These are phyloP conservation scores for Heliamphora ciliata DNA, from an alignment of 179 eudicot genomes.

Conservation along the genomic window DNA sequence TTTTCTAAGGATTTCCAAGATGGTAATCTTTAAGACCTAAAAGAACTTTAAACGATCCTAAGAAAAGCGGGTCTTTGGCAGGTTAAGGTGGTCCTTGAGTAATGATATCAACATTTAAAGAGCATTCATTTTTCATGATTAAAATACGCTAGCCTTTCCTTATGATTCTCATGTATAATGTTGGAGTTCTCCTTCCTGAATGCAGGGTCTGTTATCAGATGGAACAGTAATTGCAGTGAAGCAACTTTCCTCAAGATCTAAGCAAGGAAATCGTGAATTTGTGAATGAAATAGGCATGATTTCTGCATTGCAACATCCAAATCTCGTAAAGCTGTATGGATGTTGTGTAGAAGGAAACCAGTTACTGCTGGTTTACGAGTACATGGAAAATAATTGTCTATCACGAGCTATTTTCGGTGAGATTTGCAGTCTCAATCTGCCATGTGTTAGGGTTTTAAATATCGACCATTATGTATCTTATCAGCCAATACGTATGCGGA, in stretches of 20 bases:
- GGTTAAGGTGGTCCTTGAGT: background rate
- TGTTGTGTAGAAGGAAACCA: constrained; percentile 56
- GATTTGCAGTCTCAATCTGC: constrained; percentile 4
- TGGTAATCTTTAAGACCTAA: background rate
- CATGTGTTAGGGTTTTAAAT: background rate
- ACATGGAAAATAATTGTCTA: constrained; percentile 58
- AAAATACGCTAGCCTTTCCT: background rate
- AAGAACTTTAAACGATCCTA: background rate
- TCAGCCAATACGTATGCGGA: too few species aligned
- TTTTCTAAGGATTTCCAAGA: background rate
- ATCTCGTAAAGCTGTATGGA: constrained; percentile 61
- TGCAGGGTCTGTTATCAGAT: constrained; percentile 46
- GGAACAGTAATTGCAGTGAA: constrained; percentile 54
- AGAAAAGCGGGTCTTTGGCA: background rate
- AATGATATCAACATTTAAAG: background rate
- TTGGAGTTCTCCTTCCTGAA: background rate
- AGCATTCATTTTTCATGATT: background rate
- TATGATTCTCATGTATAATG: background rate
- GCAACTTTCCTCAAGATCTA: constrained; percentile 55
- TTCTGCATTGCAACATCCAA: constrained; percentile 50
- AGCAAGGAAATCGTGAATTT: constrained; percentile 61
- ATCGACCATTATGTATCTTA: too few species aligned
- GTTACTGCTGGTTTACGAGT: constrained; percentile 38
- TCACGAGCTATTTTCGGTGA: constrained; percentile 53
- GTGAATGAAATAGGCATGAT: constrained; percentile 59